Percentiles rank a stretch among this genome's conserved stretches.
Evolutionary conservation across 495 filamentous ascomycete genomes (phyloP).

Genomic region (Daldinia loculata): DNA sequence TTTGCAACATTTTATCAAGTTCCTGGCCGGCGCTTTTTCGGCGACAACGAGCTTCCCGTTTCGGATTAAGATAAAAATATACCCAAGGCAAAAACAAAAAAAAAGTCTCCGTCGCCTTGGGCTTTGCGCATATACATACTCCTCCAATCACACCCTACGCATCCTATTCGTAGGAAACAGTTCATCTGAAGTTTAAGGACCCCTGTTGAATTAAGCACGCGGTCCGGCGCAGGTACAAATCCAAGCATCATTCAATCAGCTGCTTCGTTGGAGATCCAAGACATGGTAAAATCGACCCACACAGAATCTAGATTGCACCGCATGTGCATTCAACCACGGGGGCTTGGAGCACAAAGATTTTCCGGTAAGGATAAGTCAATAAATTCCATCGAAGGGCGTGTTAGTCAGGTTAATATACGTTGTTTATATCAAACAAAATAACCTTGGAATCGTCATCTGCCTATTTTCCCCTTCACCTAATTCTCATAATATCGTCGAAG

Average conservation of each 20-base stretch:
- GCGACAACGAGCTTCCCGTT: constrained; percentile 43
- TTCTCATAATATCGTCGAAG: neutral
- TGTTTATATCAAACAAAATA: constrained; percentile 28
- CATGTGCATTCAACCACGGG: constrained; percentile 42
- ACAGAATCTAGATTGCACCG: constrained; percentile 34
- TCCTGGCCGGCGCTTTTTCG: constrained; percentile 45
- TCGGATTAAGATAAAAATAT: constrained; percentile 25
- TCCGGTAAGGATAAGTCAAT: neutral
- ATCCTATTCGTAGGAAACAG: neutral
- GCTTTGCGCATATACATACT: constrained; percentile 3
- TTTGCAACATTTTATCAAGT: constrained; percentile 31
- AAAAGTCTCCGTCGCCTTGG: constrained; percentile 10
- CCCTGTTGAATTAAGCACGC: constrained; percentile 36
- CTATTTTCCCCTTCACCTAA: constrained; percentile 24
- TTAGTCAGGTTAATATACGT: constrained; percentile 10
- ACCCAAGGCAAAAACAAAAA: constrained; percentile 8
- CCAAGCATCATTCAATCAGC: constrained; percentile 34
- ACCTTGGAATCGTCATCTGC: constrained; percentile 30
- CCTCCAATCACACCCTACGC: constrained; percentile 28
- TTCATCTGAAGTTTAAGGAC: constrained; percentile 26
- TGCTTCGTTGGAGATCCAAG: constrained; percentile 26
- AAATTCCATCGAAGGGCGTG: too few species aligned
- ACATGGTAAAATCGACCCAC: constrained; percentile 32
- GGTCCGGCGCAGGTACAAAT: constrained; percentile 41
- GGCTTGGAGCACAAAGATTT: constrained; percentile 14